These are phyloP conservation scores for Zoysia japonica DNA, from an alignment of 176 grass and related monocot genomes.

Conservation along the genomic window DNA sequence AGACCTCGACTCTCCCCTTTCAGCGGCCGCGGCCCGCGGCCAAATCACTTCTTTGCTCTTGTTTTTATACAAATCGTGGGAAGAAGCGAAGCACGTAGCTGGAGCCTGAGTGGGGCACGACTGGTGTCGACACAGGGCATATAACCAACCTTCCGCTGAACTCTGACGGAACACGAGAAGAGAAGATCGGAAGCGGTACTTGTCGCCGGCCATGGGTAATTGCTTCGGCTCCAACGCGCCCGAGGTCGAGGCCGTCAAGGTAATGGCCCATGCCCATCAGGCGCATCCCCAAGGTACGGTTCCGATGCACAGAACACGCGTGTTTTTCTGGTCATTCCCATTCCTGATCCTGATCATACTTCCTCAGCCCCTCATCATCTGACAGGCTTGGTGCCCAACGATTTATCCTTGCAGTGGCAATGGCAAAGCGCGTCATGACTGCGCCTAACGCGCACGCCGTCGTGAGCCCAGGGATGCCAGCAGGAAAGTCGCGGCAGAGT, in stretches of 20 bases:
- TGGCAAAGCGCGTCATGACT: conserved; percentile 44
- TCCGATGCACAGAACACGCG: not conserved
- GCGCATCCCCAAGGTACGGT: conserved; percentile 40
- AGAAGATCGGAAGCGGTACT: not conserved
- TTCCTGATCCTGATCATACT: not conserved
- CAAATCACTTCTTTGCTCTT: conserved; percentile 6
- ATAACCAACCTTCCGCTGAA: not conserved
- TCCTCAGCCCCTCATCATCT: not conserved
- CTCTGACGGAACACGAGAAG: not conserved
- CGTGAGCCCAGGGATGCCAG: conserved; percentile 22
- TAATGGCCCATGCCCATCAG: conserved; percentile 29
- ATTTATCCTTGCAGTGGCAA: conserved; percentile 33
- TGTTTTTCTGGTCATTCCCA: not conserved
- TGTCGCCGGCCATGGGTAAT: conserved; percentile 42
- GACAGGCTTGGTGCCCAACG: not conserved
- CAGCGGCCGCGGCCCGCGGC: conserved; percentile 8
- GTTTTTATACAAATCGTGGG: not conserved
- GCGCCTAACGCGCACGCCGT: conserved; percentile 12
- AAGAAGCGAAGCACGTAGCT: not conserved
- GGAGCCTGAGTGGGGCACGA: not conserved
- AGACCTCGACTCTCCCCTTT: conserved; percentile 4
- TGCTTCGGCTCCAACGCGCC: conserved; percentile 48
- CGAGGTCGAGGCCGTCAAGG: conserved; percentile 39
- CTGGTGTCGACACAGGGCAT: not conserved
- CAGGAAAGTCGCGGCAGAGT: conserved; percentile 5